Evolutionary conservation across 1,139 yeast genomes (phyloP), one percentile per base, ranked within the genome.

Genomic region (Waltiozyma sp.): DNA sequence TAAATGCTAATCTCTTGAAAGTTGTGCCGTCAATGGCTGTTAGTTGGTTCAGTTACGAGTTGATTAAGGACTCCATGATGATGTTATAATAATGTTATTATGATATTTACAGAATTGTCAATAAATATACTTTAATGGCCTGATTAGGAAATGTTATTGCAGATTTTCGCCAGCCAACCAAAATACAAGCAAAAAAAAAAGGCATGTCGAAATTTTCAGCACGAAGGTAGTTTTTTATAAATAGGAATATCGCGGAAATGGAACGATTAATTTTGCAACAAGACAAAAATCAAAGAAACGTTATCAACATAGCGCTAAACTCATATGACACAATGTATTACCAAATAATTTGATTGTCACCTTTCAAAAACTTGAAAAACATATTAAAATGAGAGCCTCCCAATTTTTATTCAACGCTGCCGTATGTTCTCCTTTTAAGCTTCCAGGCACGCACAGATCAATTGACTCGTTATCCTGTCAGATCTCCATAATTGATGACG

Each of bases 21-120:
- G 93, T 89, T 3, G 85, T 87, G 36, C 96, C 96, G 0, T 80
- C 93, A 9, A 89, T 89, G 91, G 97, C 97, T 2, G 88, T 89
- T 19, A 84, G 89, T 48, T 91, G 96, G 96, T 68, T 85, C 46
- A 77, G 85, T 48, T 89, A 84, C 62, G 97, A 89, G 59, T 61
- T 76, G 37, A 68, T 83, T 21, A 73, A 72, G 55, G 80, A 63
- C 35, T 49, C 54, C 28, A 40, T 64, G 42, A 40, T 50, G 41
- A 43, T 26, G n/a, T 23, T 47, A 24, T 47, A n/a, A n/a, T n/a
- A n/a, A n/a, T n/a, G n/a, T n/a, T n/a, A n/a, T n/a, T n/a, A n/a
- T n/a, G n/a, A n/a, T n/a, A n/a, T n/a, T n/a, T n/a, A n/a, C n/a
- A n/a, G n/a, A n/a, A n/a, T n/a, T n/a, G n/a, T n/a, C n/a, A n/a